Evolutionary conservation across 2,329 filamentous ascomycete genomes (phyloP), one percentile per base, ranked within the genome.

Genomic region (Coleophoma crateriformis): DNA sequence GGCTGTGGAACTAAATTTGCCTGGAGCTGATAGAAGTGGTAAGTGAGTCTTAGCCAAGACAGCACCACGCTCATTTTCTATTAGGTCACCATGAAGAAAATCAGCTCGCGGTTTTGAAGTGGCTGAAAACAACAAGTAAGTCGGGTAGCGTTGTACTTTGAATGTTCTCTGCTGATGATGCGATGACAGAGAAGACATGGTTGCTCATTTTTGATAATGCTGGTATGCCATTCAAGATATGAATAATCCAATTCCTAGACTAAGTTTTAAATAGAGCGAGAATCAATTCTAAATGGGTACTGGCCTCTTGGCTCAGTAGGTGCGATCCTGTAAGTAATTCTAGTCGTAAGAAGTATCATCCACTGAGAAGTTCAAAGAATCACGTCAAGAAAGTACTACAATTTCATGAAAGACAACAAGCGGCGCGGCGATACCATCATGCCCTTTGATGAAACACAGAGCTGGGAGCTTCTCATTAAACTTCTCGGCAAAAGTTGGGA

Each of bases 331-430:
- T 47, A 46, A 52, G 43, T 15, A 19, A 19, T 10, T 10, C 19
- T 14, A 39, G 14, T 15, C 7, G 8, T 2, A 38, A 12, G 14
- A 17, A n/a, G 10, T 13, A 8, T 13, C 38, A 19, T 33, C 19
- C 32, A n/a, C 43, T 43, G 14, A 34, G 15, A 45, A 13, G 14
- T 41, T 20, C 20, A 10, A 39, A 49, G 48, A n/a, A 54, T 59
- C 32, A 62, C 58, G 6, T 59, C 57, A 20, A 50, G 60, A 22
- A 54, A 54, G 39, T 62, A 59, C 41, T 57, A 54, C 39, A 62
- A 61, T 46, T 62, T 62, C 49, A 50, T 49, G 15, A 57, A 57
- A 14, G 59, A 62, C 45, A 45, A 41, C 2, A 34, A 52, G 15
- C 49, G 55, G 7, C 50, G 49, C 32, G 57, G 57, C 5, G 55